Base-by-base conservation (phyloP, 176 grass and related monocot species). In the Thalia dealbata region DNA sequence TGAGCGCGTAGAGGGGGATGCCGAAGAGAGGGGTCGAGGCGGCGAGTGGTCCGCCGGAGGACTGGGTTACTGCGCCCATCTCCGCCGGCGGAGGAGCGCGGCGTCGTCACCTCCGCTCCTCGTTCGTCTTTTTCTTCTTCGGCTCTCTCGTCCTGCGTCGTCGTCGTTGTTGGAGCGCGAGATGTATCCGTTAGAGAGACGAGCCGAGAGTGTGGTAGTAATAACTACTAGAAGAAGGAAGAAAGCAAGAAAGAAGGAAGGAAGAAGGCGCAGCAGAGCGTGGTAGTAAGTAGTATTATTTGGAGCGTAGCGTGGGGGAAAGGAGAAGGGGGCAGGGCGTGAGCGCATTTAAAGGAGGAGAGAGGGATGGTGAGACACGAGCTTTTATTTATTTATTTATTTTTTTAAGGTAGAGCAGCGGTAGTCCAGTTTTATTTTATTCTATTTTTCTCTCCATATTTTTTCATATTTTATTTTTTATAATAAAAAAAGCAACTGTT, bases 161-260 rank as follows among this genome's bases (percentile, higher is more conserved):
- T 55, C 14, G 52, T 55, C 22, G 54, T n/a, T 58, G 65, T 43
- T 23, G 22, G 16, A 52, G 7, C 6, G 22, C 29, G n/a, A 50
- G 70, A 72, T 19, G 46, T 72, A 72, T 26, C 70, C 70, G 70
- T 54, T 72, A 29, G 70, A 23, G 63, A 19, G 63, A 19, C 3
- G 25, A 30, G 61, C 11, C 15, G 62, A 29, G 10, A 32, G 3
- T 11, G 63, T 66, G 4, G 32, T 38, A 38, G 32, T 38, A 38
- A 4, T 4, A 38, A 4, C 32, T 38, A 38, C 4, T 38, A 38
- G 32, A 38, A 38, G n/a, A n/a, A n/a, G n/a, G n/a, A n/a, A n/a
- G n/a, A n/a, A n/a, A n/a, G n/a, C n/a, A n/a, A n/a, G n/a, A n/a
- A n/a, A n/a, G n/a, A n/a, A n/a, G n/a, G n/a, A n/a, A n/a, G n/a